These are phyloP conservation scores for Wickerhamomyces canadensis DNA, from an alignment of 805 yeast genomes.

Conservation along the genomic window DNA sequence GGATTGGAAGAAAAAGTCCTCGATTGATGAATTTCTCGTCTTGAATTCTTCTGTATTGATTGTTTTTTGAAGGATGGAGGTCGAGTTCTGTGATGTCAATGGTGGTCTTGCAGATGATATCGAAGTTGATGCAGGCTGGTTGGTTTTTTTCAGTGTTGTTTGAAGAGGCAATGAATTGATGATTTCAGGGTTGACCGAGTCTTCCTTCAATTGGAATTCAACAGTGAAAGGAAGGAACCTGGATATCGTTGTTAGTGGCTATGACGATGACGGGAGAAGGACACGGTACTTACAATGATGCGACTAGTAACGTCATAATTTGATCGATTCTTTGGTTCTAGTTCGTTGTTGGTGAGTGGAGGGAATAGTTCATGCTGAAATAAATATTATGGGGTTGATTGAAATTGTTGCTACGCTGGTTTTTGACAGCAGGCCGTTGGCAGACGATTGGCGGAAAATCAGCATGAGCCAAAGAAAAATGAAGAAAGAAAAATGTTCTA, in stretches of 20 bases:
- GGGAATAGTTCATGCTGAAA: too few species aligned
- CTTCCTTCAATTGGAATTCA: constrained; percentile 38
- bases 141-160: constrained; percentile 14
- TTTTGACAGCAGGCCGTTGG: too few species aligned
- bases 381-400: too few species aligned
- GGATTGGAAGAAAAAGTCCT: constrained; percentile 21
- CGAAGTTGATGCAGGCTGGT: constrained; percentile 8
- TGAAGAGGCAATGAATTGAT: constrained; percentile 13
- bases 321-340: neutral
- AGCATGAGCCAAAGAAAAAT: too few species aligned
- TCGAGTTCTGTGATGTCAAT: neutral
- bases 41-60: constrained; percentile 1
- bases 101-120: neutral
- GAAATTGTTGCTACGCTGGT: too few species aligned
- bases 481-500: too few species aligned
- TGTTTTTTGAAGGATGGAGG: constrained; percentile 3
- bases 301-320: constrained; percentile 61
- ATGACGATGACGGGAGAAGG: too few species aligned
- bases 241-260: constrained; percentile 2
- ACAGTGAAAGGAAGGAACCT: constrained; percentile 73
- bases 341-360: neutral
- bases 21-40: constrained; percentile 18
- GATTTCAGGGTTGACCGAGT: constrained; percentile 28
- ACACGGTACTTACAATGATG: constrained; percentile 61
- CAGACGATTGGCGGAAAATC: too few species aligned